phyloP scores from a whole-genome alignment of 1,284 basidiomycete species.

The Cryptococcus amylolentus region DNA sequence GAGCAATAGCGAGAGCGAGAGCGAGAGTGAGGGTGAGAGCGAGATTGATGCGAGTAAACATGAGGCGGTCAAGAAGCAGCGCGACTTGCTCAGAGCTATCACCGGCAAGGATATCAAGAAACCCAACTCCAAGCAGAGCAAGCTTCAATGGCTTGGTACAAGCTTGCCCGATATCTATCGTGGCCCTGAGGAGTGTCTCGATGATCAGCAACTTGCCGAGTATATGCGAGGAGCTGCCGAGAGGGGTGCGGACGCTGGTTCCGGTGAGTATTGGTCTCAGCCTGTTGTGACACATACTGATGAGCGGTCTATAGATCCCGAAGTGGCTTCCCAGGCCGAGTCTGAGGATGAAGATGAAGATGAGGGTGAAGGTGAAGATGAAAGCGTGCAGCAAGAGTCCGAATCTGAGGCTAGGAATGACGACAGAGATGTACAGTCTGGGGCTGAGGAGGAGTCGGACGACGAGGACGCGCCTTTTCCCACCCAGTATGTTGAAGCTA shows the following conservation, averaged over 20 bases:
- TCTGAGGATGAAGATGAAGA: slow-evolving; percentile 1
- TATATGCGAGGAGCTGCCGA: not conserved
- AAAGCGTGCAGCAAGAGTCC: not conserved
- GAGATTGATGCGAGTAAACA: not conserved
- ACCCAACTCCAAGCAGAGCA: no score
- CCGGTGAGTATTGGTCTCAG: no score
- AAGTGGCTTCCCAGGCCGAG: slow-evolving; percentile 1
- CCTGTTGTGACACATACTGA: no score
- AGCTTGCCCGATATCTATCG: no score
- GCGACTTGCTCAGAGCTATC: no score
- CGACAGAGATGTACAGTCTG: not conserved
- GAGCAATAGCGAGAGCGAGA: not conserved
- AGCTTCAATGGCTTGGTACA: no score
- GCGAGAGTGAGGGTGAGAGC: not conserved
- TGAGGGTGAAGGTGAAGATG: not conserved
- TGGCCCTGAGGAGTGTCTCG: no score
- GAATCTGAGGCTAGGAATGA: not conserved
- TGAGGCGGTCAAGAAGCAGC: no score
- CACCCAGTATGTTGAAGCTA: not conserved
- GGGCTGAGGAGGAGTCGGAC: not conserved
- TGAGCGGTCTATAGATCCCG: not conserved
- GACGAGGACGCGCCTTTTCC: no score
- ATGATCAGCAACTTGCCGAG: no score
- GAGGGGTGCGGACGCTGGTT: not conserved
- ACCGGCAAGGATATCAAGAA: no score